Percentiles rank a stretch among this genome's conserved stretches.
These are phyloP conservation scores for Chalciporus sphaerocephalus DNA, from an alignment of 768 basidiomycete genomes.

Conservation along the genomic window DNA sequence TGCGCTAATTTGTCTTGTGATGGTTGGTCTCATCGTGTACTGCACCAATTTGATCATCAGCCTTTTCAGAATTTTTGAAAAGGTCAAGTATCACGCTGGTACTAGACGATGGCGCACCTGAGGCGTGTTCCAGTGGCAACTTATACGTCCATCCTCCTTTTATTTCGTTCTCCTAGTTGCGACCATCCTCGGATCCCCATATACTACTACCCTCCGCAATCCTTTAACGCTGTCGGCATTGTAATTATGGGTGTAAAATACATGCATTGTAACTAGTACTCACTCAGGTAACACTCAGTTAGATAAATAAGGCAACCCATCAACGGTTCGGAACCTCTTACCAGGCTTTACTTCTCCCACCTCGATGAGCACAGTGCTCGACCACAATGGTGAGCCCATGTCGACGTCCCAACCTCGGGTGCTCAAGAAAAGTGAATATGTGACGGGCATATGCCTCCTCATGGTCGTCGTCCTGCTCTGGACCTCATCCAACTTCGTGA, in stretches of 20 bases:
- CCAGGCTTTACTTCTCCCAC: background rate
- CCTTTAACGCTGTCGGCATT: background rate
- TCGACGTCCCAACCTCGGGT: conserved; percentile 8
- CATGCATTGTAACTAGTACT: background rate
- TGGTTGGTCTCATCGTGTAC: conserved; percentile 73
- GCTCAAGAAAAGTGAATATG: conserved; percentile 34
- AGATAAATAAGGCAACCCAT: background rate
- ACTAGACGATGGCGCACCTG: conserved; percentile 20
- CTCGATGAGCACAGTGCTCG: conserved; percentile 17
- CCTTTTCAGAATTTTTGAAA: conserved; percentile 83
- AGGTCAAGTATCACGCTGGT: conserved; percentile 70
- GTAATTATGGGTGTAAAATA: background rate
- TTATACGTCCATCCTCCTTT: background rate
- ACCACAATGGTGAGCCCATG: conserved; percentile 11
- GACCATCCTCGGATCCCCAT: background rate
- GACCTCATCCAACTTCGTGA: conserved; percentile 86
- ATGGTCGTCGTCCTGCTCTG: conserved; percentile 78
- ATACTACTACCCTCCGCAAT: background rate
- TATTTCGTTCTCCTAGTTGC: background rate
- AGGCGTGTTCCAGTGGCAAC: background rate
- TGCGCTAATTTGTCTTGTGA: conserved; percentile 72
- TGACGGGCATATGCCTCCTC: conserved; percentile 63
- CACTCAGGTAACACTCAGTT: background rate
- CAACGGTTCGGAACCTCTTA: background rate
- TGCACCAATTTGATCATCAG: conserved; percentile 82